Evolutionary conservation across 345 rosid genomes (phyloP), one percentile per base, ranked within the genome.

Genomic region (Excoecaria agallocha): DNA sequence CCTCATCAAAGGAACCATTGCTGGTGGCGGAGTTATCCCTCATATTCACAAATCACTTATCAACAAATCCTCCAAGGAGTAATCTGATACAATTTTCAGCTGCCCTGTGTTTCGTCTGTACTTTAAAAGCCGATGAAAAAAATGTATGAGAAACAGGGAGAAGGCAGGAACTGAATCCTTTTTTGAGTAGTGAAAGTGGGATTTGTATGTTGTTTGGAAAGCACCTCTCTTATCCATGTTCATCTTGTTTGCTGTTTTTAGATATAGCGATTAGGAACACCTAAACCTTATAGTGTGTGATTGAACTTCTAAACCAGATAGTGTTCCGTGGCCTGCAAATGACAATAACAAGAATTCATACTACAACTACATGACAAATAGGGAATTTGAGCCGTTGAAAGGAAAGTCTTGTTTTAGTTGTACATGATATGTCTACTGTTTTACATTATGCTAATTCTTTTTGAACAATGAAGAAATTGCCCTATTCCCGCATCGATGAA

Each of bases 1-100:
- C 54, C 77, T 79, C 58, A 79, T 79, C 61, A 79, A 79, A 56
- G 82, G 82, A 68, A 79, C 82, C 0, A 79, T 79, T 43, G 82
- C 82, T 13, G 82, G 82, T n/a, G 82, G 82, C 13, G 82, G 82
- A 5, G 82, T 79, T 52, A 79, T 79, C 16, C 82, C 82, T 0
- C 82, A 79, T 65, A 79, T 79, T 49, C 82, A 79, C 68, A 79
- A 79, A 70, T 79, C 82, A 12, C 78, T 79, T 35, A 79, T 79
- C 70, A 79, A 79, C 77, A 79, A 79, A 38, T 79, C 82, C 51
- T 69, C 82, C 48, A 79, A 79, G 38, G 82, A 79, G 77, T 74
- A 79, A 59, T 43, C 48, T 69, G 65, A 24, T 58, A 48, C 37
- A 59, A n/a, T 50, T 20, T 38, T n/a, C 46, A 12, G 50, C 54